Conservation (phyloP, 2,329 filamentous ascomycete genomes). For the Dichotomopilus funicola region DNA sequence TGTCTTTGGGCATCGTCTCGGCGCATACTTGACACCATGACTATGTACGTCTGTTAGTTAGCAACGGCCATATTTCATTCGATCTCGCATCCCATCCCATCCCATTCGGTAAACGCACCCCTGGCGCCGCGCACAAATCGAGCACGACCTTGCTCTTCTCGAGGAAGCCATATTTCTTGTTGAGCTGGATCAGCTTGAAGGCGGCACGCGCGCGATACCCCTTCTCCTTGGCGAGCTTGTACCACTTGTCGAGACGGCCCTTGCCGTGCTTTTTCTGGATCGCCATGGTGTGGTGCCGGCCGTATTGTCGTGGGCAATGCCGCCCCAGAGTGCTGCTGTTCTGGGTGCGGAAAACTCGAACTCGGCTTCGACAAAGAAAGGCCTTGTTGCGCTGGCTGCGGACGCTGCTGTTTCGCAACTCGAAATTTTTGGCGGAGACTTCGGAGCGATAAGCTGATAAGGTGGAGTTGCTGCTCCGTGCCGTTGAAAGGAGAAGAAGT, state of each 20-base stretch:
- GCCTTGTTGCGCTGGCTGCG: neutral
- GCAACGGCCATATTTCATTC: too few species aligned
- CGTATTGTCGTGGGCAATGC: constrained; percentile 3
- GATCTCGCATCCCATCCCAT: too few species aligned
- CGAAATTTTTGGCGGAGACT: constrained; percentile 21
- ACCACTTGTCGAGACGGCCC: constrained; percentile 98
- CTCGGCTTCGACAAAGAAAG: neutral
- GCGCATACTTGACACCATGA: constrained; percentile 96
- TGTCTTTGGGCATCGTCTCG: constrained; percentile 86
- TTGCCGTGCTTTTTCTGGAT: constrained; percentile 99
- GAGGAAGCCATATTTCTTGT: constrained; percentile 98
- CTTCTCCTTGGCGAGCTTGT: constrained; percentile 97
- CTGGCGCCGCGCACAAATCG: constrained; percentile 95
- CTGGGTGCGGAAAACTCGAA: neutral
- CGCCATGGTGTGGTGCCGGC: constrained; percentile 62
- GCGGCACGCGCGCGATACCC: constrained; percentile 92
- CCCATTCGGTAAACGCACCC: constrained; percentile 48
- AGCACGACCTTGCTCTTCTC: constrained; percentile 94
- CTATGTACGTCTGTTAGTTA: constrained; percentile 37
- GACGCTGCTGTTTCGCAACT: neutral
- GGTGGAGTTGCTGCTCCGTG: constrained; percentile 1
- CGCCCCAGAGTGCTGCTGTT: neutral
- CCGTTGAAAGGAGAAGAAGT: neutral
- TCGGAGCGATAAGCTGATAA: constrained; percentile 23
- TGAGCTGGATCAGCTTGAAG: constrained; percentile 96